These are phyloP conservation scores for Vararia minispora DNA, from an alignment of 768 basidiomycete genomes.

Conservation along the genomic window DNA sequence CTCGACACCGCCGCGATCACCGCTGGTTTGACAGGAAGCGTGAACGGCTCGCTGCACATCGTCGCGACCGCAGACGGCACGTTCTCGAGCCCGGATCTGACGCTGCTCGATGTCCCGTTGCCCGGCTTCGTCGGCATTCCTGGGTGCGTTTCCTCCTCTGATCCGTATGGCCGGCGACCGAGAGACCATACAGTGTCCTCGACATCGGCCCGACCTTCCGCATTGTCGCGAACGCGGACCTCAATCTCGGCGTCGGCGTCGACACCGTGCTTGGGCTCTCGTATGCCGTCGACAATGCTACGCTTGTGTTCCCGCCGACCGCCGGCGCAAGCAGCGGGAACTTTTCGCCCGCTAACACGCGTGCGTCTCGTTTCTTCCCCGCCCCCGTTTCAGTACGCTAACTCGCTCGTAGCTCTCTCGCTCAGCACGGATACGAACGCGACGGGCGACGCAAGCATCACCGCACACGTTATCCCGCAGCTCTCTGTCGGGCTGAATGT, in stretches of 20 bases:
- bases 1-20: too few relatives aligned
- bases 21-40: neutral
- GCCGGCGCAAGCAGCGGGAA: constrained; percentile 15
- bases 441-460: constrained; percentile 29
- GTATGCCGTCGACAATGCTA: constrained; percentile 30
- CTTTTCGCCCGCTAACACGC: constrained; percentile 29
- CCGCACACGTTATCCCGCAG: constrained; percentile 37
- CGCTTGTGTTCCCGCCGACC: constrained; percentile 33
- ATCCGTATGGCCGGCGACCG: neutral
- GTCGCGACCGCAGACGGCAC: neutral
- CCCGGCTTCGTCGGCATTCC: constrained; percentile 28
- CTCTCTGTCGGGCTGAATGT: constrained; percentile 6
- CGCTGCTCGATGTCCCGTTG: too few relatives aligned
- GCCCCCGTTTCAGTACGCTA: neutral
- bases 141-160: constrained; percentile 22
- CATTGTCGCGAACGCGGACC: constrained; percentile 23
- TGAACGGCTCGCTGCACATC: neutral
- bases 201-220: constrained; percentile 37
- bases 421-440: constrained; percentile 25
- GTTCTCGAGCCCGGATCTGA: neutral
- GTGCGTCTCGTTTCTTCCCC: constrained; percentile 21
- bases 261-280: constrained; percentile 32
- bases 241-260: constrained; percentile 24
- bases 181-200: constrained; percentile 24
- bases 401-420: constrained; percentile 30